These are phyloP conservation scores for Coelastrella sp. DNA, from an alignment of 139 green algal genomes.

Conservation along the genomic window DNA sequence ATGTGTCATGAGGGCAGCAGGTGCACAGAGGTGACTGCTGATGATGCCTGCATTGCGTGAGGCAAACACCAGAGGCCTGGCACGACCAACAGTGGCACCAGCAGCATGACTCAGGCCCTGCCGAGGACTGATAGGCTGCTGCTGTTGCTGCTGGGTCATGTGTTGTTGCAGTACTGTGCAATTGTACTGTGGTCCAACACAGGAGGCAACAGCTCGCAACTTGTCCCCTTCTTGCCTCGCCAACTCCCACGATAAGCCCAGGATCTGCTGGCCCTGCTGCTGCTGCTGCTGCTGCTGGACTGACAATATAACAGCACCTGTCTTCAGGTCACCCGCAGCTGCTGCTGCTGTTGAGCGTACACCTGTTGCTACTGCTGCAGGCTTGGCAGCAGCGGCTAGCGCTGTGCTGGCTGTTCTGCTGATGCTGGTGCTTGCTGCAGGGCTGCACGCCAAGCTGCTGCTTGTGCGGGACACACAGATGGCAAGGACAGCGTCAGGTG, in stretches of 20 bases:
- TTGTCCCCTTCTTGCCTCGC: slow-evolving; percentile 50
- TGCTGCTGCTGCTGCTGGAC: slow-evolving; percentile 23
- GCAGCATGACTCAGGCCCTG: background rate
- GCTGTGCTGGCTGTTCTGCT: slow-evolving; percentile 1
- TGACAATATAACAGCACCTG: background rate
- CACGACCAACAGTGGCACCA: background rate
- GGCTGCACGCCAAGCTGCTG: background rate
- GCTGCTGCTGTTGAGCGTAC: background rate
- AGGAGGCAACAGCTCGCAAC: slow-evolving; percentile 51
- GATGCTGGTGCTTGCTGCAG: background rate
- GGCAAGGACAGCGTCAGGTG: background rate
- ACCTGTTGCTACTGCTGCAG: background rate
- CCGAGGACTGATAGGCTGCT: background rate
- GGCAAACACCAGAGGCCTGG: slow-evolving; percentile 44
- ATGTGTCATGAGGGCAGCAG: background rate
- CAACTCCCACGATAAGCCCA: slow-evolving; percentile 36
- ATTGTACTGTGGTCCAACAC: slow-evolving; percentile 15
- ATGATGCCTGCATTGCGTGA: slow-evolving; percentile 19
- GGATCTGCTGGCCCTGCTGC: background rate
- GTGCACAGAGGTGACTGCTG: background rate
- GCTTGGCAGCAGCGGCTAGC: background rate
- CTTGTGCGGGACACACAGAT: slow-evolving; percentile 37
- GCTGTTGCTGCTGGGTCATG: background rate
- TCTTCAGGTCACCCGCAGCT: background rate
- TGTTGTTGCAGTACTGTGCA: slow-evolving; percentile 2